phyloP scores from a whole-genome alignment of 2,329 filamentous ascomycete genomes.

The Camptophora hylomeconis region DNA sequence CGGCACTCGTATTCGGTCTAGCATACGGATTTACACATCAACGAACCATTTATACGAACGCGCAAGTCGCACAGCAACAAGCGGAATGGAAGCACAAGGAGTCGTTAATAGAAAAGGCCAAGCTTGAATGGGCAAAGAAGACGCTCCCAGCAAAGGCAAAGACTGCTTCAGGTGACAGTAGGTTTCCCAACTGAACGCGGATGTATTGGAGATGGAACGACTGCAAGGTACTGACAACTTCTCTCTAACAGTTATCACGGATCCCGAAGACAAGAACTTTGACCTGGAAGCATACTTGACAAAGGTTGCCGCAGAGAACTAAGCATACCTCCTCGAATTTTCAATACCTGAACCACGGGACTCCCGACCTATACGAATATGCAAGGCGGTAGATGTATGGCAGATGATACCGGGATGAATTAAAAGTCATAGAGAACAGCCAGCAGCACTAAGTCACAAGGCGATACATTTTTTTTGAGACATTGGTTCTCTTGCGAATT shows the following conservation, averaged over 20 bases:
- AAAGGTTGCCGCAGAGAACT: constrained; percentile 15
- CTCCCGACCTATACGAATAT: too few relatives aligned
- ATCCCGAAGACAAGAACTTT: constrained; percentile 79
- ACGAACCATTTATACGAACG: constrained; percentile 58
- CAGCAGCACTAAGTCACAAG: too few relatives aligned
- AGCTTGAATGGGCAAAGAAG: constrained; percentile 79
- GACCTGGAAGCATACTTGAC: constrained; percentile 76
- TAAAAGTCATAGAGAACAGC: too few relatives aligned
- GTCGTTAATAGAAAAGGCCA: constrained; percentile 82
- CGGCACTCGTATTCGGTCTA: constrained; percentile 78
- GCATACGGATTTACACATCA: constrained; percentile 97
- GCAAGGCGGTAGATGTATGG: too few relatives aligned
- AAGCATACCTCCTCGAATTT: too few relatives aligned
- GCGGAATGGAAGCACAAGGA: constrained; percentile 85
- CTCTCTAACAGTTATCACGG: constrained; percentile 48
- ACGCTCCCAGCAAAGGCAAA: constrained; percentile 28
- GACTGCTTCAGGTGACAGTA: background rate
- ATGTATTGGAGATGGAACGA: background rate
- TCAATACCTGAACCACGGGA: too few relatives aligned
- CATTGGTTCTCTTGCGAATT: too few relatives aligned
- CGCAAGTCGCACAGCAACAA: constrained; percentile 58
- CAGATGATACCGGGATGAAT: too few relatives aligned
- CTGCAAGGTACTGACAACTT: background rate
- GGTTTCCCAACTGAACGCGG: background rate
- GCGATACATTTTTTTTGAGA: too few relatives aligned